Evolutionary conservation across 441 rosid genomes (phyloP).

Genomic region (Arabidopsis lyrata): DNA sequence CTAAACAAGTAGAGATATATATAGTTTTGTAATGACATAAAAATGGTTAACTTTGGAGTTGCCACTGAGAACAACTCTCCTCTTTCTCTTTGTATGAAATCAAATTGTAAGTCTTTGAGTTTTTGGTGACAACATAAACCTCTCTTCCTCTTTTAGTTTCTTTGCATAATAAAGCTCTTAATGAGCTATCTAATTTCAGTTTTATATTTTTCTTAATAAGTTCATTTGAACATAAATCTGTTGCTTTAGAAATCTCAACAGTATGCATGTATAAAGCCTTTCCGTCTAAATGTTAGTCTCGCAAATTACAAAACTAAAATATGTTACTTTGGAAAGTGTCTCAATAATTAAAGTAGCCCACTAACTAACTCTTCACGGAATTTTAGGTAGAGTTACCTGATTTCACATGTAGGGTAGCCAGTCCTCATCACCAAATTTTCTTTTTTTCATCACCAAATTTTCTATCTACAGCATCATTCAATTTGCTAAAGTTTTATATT

Average conservation of each 20-base stretch:
- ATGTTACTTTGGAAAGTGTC: background rate
- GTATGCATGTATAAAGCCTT: background rate
- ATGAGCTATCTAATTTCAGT: no score
- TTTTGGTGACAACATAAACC: no score
- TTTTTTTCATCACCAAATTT: background rate
- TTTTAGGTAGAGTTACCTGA: constrained; percentile 2
- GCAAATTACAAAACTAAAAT: background rate
- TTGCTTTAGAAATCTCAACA: background rate
- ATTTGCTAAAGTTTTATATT: background rate
- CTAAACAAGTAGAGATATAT: no score
- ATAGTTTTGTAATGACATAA: no score
- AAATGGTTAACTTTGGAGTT: no score
- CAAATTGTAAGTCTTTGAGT: no score
- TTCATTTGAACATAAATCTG: no score
- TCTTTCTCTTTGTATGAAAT: no score
- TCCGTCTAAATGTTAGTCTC: background rate
- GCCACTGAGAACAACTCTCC: no score
- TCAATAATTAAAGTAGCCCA: background rate
- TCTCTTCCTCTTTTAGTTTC: no score
- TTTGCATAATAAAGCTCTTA: no score
- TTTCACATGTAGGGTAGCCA: background rate
- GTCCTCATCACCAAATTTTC: background rate
- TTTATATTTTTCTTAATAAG: no score
- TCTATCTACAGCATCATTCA: background rate
- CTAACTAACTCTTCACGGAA: background rate